Conservation (phyloP, 495 filamentous ascomycete genomes). For the Acidiella bohemica region DNA sequence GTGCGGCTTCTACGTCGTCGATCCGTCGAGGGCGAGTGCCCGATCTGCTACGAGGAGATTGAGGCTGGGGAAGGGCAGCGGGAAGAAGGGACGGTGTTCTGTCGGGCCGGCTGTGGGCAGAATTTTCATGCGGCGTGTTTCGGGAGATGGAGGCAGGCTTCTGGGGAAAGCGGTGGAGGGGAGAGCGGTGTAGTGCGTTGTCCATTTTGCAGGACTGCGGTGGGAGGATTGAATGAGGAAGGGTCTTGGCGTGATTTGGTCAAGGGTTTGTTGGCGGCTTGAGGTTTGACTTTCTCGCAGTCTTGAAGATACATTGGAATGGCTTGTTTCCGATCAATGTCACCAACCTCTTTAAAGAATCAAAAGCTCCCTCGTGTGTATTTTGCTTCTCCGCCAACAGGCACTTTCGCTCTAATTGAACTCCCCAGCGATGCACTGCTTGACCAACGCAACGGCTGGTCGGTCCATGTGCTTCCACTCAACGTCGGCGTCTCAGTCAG, state of each 20-base stretch:
- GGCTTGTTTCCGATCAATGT: too few species aligned
- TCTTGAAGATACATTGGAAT: too few species aligned
- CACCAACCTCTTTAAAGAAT: too few species aligned
- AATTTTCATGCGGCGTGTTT: not conserved
- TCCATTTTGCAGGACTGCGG: not conserved
- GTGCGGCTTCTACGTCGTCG: not conserved
- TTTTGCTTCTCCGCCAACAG: not conserved
- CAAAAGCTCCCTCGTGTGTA: not conserved
- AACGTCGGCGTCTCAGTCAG: slow-evolving; percentile 34
- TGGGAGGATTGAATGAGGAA: not conserved
- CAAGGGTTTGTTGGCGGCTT: not conserved
- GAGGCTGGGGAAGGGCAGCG: too few species aligned
- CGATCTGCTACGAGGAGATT: not conserved
- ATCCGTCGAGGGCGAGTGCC: not conserved
- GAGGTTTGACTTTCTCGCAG: not conserved
- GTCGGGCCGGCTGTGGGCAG: not conserved
- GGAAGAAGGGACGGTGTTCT: not conserved
- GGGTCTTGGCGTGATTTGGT: not conserved
- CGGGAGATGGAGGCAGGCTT: too few species aligned
- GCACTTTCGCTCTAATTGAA: too few species aligned
- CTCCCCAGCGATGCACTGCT: slow-evolving; percentile 22
- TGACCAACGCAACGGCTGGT: slow-evolving; percentile 34
- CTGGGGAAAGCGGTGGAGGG: too few species aligned
- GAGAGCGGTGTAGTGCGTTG: not conserved
- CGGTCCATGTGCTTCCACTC: slow-evolving; percentile 29